Evolutionary conservation across 257 asterid genomes (phyloP).

Genomic region (Scutellaria galericulata): DNA sequence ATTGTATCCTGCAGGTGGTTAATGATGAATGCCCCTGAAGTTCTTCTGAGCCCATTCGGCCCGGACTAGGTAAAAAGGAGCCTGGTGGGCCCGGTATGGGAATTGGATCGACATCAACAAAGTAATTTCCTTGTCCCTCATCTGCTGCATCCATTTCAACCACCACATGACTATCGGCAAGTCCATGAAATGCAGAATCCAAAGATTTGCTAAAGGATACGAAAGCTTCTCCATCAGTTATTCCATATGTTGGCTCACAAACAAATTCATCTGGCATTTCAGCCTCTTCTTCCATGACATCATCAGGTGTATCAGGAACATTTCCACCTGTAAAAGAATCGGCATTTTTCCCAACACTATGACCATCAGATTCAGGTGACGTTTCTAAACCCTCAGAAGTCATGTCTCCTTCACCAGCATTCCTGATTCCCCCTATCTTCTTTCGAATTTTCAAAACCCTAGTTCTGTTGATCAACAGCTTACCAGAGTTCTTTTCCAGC

Average conservation of each 20-base stretch:
- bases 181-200: conserved; percentile 47
- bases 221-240: conserved; percentile 45
- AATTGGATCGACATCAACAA: conserved; percentile 74
- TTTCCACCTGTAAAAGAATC: conserved; percentile 36
- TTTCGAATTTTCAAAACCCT: conserved; percentile 42
- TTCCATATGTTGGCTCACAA: conserved; percentile 45
- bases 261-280: conserved; percentile 39
- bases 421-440: conserved; percentile 39
- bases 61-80: conserved; percentile 90
- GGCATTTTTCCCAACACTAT: conserved; percentile 34
- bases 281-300: conserved; percentile 42
- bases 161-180: conserved; percentile 37
- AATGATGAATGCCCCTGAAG: conserved; percentile 79
- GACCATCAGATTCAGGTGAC: conserved; percentile 40
- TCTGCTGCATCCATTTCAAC: conserved; percentile 50
- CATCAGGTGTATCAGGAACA: conserved; percentile 42
- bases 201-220: conserved; percentile 49
- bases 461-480: conserved; percentile 38
- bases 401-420: conserved; percentile 38
- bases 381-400: conserved; percentile 39
- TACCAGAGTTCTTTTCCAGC: conserved; percentile 35
- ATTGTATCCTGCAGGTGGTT: conserved; percentile 71
- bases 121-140: conserved; percentile 62
- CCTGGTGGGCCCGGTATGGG: conserved; percentile 98
- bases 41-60: conserved; percentile 78